phyloP scores from a whole-genome alignment of 192 early-diverging fungal species.

The Coemansia sp. region DNA sequence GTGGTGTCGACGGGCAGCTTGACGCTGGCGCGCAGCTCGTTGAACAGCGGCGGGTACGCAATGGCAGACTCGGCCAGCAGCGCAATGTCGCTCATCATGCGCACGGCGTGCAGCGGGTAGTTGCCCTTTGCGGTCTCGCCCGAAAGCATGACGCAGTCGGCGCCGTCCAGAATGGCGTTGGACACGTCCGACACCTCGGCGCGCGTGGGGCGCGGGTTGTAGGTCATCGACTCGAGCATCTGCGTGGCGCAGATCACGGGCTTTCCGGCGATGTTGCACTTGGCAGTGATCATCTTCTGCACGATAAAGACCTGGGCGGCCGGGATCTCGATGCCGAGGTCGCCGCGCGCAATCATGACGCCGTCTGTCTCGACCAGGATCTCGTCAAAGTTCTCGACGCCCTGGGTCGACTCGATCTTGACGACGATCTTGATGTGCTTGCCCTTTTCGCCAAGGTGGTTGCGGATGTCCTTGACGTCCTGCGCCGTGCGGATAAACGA shows the following conservation, averaged over 20 bases:
- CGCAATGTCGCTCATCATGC: slow-evolving; percentile 94
- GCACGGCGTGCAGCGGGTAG: slow-evolving; percentile 86
- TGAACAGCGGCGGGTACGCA: slow-evolving; percentile 92
- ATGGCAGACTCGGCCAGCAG: slow-evolving; percentile 89
- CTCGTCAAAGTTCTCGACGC: slow-evolving; percentile 97
- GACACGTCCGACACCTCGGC: slow-evolving; percentile 98
- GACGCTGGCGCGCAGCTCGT: slow-evolving; percentile 77
- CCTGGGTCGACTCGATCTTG: slow-evolving; percentile 98
- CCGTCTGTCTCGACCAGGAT: slow-evolving; percentile 92
- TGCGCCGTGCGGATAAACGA: slow-evolving; percentile 93
- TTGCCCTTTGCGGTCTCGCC: slow-evolving; percentile 97
- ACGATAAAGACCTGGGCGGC: slow-evolving; percentile 86
- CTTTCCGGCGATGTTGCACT: slow-evolving; percentile 96
- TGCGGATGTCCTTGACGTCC: slow-evolving; percentile 87
- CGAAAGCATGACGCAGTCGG: slow-evolving; percentile 98
- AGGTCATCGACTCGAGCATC: slow-evolving; percentile 96
- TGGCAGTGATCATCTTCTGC: slow-evolving; percentile 99
- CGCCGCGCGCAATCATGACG: slow-evolving; percentile 98
- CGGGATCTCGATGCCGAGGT: slow-evolving; percentile 97
- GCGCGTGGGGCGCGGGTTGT: slow-evolving; percentile 97
- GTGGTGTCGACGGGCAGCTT: slow-evolving; percentile 74
- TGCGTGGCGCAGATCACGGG: slow-evolving; percentile 97
- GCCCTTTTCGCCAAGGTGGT: slow-evolving; percentile 75
- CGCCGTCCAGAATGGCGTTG: slow-evolving; percentile 96
- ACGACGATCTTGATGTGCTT: slow-evolving; percentile 90